Evolutionary conservation across 2,329 filamentous ascomycete genomes (phyloP).

Genomic region (Xylariaceae sp.): DNA sequence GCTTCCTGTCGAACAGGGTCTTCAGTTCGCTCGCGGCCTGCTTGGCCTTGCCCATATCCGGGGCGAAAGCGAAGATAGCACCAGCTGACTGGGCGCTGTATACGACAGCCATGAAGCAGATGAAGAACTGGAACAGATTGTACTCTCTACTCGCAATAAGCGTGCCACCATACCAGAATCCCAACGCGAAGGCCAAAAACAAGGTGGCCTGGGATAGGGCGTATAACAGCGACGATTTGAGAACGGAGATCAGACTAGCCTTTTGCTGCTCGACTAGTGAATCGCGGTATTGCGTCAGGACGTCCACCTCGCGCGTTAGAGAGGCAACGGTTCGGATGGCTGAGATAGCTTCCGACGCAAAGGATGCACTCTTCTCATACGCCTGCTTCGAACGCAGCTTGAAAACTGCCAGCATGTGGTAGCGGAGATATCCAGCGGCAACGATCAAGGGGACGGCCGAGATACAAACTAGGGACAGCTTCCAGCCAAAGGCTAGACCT

Average conservation of each 20-base stretch:
- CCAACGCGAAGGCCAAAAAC: constrained; percentile 78
- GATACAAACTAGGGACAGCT: constrained; percentile 76
- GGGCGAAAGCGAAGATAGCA: constrained; percentile 80
- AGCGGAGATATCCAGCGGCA: constrained; percentile 78
- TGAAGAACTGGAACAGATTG: constrained; percentile 79
- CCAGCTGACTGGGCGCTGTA: constrained; percentile 91
- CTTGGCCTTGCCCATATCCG: constrained; percentile 90
- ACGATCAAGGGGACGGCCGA: constrained; percentile 72
- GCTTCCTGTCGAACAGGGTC: constrained; percentile 74
- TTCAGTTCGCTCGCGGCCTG: constrained; percentile 76
- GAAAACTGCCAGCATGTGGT: constrained; percentile 77
- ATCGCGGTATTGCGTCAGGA: constrained; percentile 63
- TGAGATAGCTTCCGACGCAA: constrained; percentile 88
- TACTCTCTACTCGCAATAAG: constrained; percentile 69
- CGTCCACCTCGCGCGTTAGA: constrained; percentile 79
- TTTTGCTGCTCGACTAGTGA: constrained; percentile 62
- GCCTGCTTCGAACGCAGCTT: constrained; percentile 72
- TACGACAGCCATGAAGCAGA: constrained; percentile 81
- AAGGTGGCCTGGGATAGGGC: constrained; percentile 77
- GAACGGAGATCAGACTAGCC: constrained; percentile 63
- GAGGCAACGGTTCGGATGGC: constrained; percentile 91
- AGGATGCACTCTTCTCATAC: constrained; percentile 75
- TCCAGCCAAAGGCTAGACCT: constrained; percentile 76
- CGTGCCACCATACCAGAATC: constrained; percentile 87
- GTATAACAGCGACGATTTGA: constrained; percentile 73